A percentile compares a stretch with the other conserved stretches of the same genome.
These are phyloP conservation scores for Apiotrichum mycotoxinovorans DNA, from an alignment of 1,284 basidiomycete genomes.

Conservation along the genomic window DNA sequence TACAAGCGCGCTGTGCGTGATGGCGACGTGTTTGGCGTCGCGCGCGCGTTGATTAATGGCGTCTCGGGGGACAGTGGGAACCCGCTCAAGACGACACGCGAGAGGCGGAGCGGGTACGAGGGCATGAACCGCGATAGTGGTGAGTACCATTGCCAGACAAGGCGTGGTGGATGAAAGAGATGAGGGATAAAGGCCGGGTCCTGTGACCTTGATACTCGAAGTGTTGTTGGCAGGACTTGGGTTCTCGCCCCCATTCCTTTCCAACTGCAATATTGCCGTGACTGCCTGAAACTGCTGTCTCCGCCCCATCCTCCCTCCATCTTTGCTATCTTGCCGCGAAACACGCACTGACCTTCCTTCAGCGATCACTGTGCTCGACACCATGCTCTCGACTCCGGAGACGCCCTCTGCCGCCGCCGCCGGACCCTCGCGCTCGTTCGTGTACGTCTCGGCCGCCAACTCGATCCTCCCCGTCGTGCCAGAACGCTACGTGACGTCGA, in stretches of 20 bases:
- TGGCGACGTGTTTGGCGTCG: constrained; percentile 59
- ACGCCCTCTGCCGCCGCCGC: constrained; percentile 11
- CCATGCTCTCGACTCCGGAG: constrained; percentile 55
- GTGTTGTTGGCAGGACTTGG: too few relatives aligned
- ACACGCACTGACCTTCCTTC: constrained; percentile 1
- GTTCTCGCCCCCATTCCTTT: too few relatives aligned
- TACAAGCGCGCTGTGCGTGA: constrained; percentile 73
- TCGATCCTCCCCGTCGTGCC: constrained; percentile 83
- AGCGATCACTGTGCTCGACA: constrained; percentile 72
- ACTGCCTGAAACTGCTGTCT: too few relatives aligned
- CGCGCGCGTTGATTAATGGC: constrained; percentile 51
- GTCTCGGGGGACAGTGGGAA: constrained; percentile 53
- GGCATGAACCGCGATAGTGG: constrained; percentile 84
- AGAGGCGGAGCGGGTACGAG: constrained; percentile 61
- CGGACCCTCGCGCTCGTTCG: constrained; percentile 59
- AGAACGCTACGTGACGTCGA: constrained; percentile 78
- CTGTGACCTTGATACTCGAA: too few relatives aligned
- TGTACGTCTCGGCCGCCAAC: constrained; percentile 93
- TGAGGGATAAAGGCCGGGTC: too few relatives aligned
- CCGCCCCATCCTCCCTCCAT: too few relatives aligned
- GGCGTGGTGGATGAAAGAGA: too few relatives aligned
- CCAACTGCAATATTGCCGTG: too few relatives aligned
- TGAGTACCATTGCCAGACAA: constrained; percentile 53
- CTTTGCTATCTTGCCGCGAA: background rate
- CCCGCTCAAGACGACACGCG: constrained; percentile 58